Evolutionary conservation across 129 eudicot species (phyloP), one percentile per base, ranked within the genome.

Genomic region (Deinandra increscens): DNA sequence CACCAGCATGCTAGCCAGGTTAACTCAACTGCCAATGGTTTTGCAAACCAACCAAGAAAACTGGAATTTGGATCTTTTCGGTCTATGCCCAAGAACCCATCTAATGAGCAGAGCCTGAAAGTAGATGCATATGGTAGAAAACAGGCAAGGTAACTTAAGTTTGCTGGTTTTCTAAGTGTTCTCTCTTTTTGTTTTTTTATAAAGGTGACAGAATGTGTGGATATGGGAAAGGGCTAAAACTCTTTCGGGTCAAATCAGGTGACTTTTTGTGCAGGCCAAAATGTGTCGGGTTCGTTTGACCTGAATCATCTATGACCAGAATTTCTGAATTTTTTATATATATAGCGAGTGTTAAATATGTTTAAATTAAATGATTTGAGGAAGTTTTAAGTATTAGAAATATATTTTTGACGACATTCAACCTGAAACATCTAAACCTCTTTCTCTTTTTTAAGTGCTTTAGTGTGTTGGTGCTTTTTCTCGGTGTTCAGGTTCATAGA

Each of bases 1-100:
- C 56, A 60, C 48, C 64, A 51, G 36, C 64, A 50, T 15, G 56
- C 38, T 75, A 43, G 29, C 46, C 41, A 10, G 18, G 66, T 41
- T 42, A 74, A 65, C 66, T 54, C 59, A 66, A 66, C 79, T 12
- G 51, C 66, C 53, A 76, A 61, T 17, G 55, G 70, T 48, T 19
- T 19, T 11, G 31, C 53, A 1, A 73, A 68, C 26, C 56, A 75
- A 6, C 53, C 71, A 0, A 67, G 79, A 42, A 83, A 64, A 58
- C 80, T 88, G 7, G 84, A 84, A 56, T 88, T 85, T 71, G 96
- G 96, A 38, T 83, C 91, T 68, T 42, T 85, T 15, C 82, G 84
- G 53, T 34, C 72, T 37, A 19, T 72, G 44, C 59, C 82, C 1
- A 77, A 82, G 60, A 70, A 66, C 17, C 64, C 67, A 3, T 39